These are phyloP conservation scores for Aspergillus sp. DNA, from an alignment of 2,329 filamentous ascomycete genomes.

Conservation along the genomic window DNA sequence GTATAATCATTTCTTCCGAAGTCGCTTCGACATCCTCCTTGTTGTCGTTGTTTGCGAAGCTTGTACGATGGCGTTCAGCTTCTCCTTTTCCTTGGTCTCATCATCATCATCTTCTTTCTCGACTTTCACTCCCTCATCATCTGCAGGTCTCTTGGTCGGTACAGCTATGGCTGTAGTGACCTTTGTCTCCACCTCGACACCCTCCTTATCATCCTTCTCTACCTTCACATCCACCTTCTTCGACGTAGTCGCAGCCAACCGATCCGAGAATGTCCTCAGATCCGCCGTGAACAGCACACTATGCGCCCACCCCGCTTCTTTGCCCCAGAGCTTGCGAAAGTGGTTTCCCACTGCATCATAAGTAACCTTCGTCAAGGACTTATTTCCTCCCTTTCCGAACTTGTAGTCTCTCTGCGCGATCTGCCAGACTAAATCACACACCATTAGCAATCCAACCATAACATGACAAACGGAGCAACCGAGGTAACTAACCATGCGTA, in stretches of 20 bases:
- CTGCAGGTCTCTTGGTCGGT: constrained; percentile 26
- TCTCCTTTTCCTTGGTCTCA: constrained; percentile 21
- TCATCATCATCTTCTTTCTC: constrained; percentile 25
- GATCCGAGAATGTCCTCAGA: constrained; percentile 77
- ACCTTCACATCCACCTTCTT: constrained; percentile 37
- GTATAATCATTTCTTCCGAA: constrained; percentile 22
- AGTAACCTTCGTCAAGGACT: constrained; percentile 81
- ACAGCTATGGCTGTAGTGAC: constrained; percentile 24
- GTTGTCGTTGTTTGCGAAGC: constrained; percentile 27
- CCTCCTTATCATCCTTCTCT: constrained; percentile 22
- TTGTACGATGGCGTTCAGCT: constrained; percentile 22
- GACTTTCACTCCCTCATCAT: constrained; percentile 24
- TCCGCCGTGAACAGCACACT: constrained; percentile 96
- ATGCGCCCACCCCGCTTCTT: constrained; percentile 95
- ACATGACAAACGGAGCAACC: constrained; percentile 8
- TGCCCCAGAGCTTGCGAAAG: constrained; percentile 86
- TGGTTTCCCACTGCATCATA: constrained; percentile 90
- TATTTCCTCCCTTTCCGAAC: constrained; percentile 79
- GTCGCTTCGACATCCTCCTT: constrained; percentile 35
- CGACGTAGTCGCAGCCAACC: constrained; percentile 44
- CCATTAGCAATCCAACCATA: neutral
- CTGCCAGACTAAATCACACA: constrained; percentile 71
- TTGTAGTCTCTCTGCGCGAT: constrained; percentile 96
- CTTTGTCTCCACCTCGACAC: constrained; percentile 25
- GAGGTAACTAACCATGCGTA: constrained; percentile 66